phyloP scores from a whole-genome alignment of 257 asterid genomes.

The Catharanthus roseus region DNA sequence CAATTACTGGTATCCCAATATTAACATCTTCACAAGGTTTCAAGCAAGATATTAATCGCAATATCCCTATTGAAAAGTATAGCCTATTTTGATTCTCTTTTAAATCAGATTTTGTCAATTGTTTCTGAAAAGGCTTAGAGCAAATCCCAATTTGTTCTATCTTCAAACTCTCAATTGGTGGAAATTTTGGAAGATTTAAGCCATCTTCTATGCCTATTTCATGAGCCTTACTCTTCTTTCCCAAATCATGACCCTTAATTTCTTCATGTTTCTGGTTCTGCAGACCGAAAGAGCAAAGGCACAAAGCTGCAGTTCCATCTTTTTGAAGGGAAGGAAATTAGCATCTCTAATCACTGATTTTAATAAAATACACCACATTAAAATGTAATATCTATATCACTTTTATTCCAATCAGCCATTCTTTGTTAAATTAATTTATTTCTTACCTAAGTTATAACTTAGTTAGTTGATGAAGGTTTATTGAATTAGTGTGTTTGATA shows the following conservation, averaged over 20 bases:
- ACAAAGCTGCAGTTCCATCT: background rate
- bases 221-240: background rate
- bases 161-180: slow-evolving; percentile 7
- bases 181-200: background rate
- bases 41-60: background rate
- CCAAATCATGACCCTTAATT: background rate
- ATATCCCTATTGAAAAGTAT: background rate
- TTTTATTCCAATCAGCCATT: too few relatives aligned
- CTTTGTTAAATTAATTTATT: too few relatives aligned
- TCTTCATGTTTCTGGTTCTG: background rate
- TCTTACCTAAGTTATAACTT: too few relatives aligned
- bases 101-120: slow-evolving; percentile 12
- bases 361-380: too few relatives aligned
- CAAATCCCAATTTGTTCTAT: slow-evolving; percentile 9
- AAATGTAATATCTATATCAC: too few relatives aligned
- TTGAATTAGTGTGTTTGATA: too few relatives aligned
- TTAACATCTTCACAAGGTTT: background rate
- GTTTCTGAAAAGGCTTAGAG: slow-evolving; percentile 16
- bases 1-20: background rate
- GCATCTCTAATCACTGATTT: too few relatives aligned
- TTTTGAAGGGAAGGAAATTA: too few relatives aligned
- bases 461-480: too few relatives aligned
- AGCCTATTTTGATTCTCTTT: slow-evolving; percentile 10
- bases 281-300: background rate
- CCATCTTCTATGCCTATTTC: background rate